Conservation (phyloP, 768 basidiomycete species). For the Daedaleopsis nitida region DNA sequence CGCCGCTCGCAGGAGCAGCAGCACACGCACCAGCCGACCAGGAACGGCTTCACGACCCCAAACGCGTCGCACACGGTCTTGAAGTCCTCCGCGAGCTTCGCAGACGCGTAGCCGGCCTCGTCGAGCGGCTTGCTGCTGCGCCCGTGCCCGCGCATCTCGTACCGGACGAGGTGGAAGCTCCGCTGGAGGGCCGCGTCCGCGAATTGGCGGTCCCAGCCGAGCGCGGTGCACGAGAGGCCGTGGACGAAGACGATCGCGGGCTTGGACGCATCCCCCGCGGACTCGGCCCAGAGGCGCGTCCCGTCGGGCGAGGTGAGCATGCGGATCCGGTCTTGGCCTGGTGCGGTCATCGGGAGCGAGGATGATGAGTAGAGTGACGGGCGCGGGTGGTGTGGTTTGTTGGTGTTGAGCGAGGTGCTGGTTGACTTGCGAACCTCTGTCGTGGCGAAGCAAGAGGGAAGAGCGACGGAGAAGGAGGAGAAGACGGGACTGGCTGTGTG, state of each 20-base stretch:
- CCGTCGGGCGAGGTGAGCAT: slow-evolving; percentile 41
- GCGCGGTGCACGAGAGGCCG: slow-evolving; percentile 39
- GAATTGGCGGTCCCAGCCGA: slow-evolving; percentile 42
- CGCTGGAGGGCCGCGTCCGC: slow-evolving; percentile 31
- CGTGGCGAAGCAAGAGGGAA: too few species aligned
- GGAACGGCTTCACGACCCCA: slow-evolving; percentile 23
- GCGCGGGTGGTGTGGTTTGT: too few species aligned
- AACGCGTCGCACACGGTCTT: slow-evolving; percentile 29
- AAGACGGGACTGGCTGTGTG: background rate
- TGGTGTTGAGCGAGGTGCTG: too few species aligned
- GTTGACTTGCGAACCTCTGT: too few species aligned
- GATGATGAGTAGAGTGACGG: background rate
- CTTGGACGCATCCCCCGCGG: slow-evolving; percentile 39
- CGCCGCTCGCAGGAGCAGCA: too few species aligned
- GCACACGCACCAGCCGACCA: slow-evolving; percentile 26
- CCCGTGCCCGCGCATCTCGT: slow-evolving; percentile 36
- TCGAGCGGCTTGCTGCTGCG: slow-evolving; percentile 28
- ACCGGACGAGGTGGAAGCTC: slow-evolving; percentile 34
- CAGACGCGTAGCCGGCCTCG: slow-evolving; percentile 25
- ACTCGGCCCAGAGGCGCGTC: slow-evolving; percentile 41
- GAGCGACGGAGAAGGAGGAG: too few species aligned
- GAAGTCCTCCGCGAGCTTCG: slow-evolving; percentile 33
- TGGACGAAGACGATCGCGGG: slow-evolving; percentile 45
- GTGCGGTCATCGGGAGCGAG: background rate
- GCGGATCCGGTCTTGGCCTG: background rate